Base-by-base conservation (phyloP, 306 rosid genomes). In the Begonia fuchsioides region DNA sequence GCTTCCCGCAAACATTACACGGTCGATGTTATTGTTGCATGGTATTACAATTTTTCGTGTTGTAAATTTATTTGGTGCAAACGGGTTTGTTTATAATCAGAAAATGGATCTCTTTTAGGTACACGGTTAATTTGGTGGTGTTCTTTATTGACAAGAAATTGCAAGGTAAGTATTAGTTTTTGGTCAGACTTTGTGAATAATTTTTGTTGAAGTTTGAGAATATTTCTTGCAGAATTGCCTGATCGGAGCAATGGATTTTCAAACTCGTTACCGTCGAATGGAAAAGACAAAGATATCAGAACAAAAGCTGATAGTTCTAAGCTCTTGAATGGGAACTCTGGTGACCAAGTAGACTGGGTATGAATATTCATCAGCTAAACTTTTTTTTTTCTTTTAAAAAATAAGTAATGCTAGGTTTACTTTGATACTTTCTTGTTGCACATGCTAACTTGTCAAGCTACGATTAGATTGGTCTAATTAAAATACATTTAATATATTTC, bases 1-100 rank as follows among this genome's bases (percentile, higher is more conserved):
- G 98, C 98, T 32, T 85, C 98, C 32, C 98, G 94, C 64, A 92
- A 92, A 62, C 98, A 92, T 86, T 92, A 92, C 76, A 77, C 98
- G 0, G 98, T 92, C 45, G 98, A 92, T n/a, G 69, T 92, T 15
- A 88, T 92, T 59, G 98, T 92, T 20, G 98, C 98, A 50, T 92
- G 98, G 98, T 90, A 26, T 26, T 26, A 26, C 7, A 26, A 26
- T 3, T 26, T n/a, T 26, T 26, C 8, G 32, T 26, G 35, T 26
- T 1, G 8, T 26, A 26, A 26, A 26, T 26, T 26, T 5, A 26
- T 26, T 26, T 5, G 8, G 1, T 26, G 35, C 35, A 6, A 26
- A 26, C 45, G 1, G 0, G 1, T 13, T 13, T 60, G 39, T 1
- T 52, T 54, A 9, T 54, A 26, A 53, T 38, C 39, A 39, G 15